Evolutionary conservation across 2,329 filamentous ascomycete genomes (phyloP), one percentile per base, ranked within the genome.

Genomic region (Penicillium decumbens): DNA sequence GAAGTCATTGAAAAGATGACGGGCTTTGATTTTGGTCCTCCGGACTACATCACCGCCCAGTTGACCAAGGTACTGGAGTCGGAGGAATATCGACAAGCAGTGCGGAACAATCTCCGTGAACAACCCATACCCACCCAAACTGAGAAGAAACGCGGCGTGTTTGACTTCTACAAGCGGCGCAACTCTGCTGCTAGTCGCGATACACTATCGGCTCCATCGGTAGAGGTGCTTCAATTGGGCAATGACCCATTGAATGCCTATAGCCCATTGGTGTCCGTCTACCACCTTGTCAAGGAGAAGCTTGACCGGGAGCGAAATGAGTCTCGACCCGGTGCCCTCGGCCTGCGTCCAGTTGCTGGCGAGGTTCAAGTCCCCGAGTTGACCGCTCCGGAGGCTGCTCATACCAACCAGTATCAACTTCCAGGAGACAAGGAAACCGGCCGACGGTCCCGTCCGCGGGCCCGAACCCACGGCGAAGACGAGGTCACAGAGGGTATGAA

Each of bases 271-370:
- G 78, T 97, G 6, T 97, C 93, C 1, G 85, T 98, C 12, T 98
- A 98, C 70, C 95, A 95, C 63, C 80, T 98, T 3, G 93, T 95
- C n/a, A 85, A 83, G 59, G 93, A 98, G 74, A 97, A 97, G 73
- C 83, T 89, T 56, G 89, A 95, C 43, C 83, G 89, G 30, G 91
- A 97, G 62, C 72, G 75, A 40, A 65, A 74, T 23, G 80, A 82
- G 58, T 68, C 72, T 32, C 84, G 83, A 51, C 80, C 84, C 42
- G 80, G 82, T 20, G 79, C 80, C 48, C 64, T 80, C 25, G 75
- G 75, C 18, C 74, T 85, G 63, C 80, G 81, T 13, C 76, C 77
- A 32, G 72, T 76, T 38, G 73, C 82, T 23, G 76, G 77, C 37
- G 79, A 86, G 43, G 75, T 85, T 43, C 77, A 80, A 57, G 75